A percentile compares a stretch with the other conserved stretches of the same genome.
Evolutionary conservation across 345 rosid species (phyloP).

Genomic region (Sonneratia alba): DNA sequence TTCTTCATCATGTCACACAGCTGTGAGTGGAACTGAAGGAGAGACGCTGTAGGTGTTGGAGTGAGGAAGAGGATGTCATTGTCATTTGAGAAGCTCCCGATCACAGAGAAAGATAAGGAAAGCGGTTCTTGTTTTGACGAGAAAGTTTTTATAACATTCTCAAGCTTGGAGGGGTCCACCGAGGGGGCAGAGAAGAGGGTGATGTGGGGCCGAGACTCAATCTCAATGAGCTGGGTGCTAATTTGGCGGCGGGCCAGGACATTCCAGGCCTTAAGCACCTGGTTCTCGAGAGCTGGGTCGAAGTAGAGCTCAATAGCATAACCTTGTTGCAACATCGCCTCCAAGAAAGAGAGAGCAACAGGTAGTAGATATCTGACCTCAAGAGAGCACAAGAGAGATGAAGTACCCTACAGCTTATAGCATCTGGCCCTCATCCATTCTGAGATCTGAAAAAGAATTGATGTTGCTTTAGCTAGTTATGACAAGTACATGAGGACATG

Average conservation of each 20-base stretch:
- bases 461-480: neutral
- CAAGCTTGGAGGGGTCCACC: conserved; percentile 61
- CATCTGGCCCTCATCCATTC: neutral
- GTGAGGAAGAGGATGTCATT: conserved; percentile 64
- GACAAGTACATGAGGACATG: neutral
- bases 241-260: conserved; percentile 97
- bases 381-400: neutral
- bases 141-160: conserved; percentile 42
- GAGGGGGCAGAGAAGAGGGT: conserved; percentile 57
- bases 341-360: neutral
- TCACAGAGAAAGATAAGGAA: conserved; percentile 48
- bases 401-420: neutral
- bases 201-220: conserved; percentile 93
- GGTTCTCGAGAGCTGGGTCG: conserved; percentile 96
- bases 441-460: neutral
- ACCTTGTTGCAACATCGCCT: conserved; percentile 53
- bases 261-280: conserved; percentile 94
- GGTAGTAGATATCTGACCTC: neutral
- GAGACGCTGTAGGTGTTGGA: conserved; percentile 60
- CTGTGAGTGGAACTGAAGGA: conserved; percentile 70
- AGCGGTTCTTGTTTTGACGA: conserved; percentile 75
- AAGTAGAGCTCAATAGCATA: conserved; percentile 92
- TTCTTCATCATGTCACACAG: conserved; percentile 63
- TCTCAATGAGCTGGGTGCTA: conserved; percentile 83
- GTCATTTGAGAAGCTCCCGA: conserved; percentile 63